Evolutionary conservation across 2,329 filamentous ascomycete species (phyloP), one percentile per base, ranked within the genome.

Genomic region (Verticillium albo-atrum): DNA sequence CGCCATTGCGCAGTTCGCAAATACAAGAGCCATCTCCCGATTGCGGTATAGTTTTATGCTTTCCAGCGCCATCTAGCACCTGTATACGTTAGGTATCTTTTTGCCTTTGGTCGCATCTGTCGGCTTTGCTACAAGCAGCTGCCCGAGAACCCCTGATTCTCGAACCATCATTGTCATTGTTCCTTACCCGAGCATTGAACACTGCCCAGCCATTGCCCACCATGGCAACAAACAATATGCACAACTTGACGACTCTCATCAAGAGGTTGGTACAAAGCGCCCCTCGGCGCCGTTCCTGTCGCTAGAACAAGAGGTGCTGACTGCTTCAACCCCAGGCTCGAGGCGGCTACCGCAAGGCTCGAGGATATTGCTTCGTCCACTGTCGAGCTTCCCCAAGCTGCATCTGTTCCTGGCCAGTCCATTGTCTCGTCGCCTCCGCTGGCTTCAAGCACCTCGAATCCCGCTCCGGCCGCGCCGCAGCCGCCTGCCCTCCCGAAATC

Each of bases 241-340:
- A 98, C 78, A 98, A 97, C 74, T 80, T 99, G 64, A 96, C 92
- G 35, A 99, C 95, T 58, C 86, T 99, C 70, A 97, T 99, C 80
- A 99, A 99, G 85, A 88, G 95, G 95, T 98, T 85, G 68, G 85
- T 77, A 47, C 61, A 54, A 20, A 25, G 23, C 17, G 10, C 14
- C 5, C n/a, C n/a, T 20, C 25, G n/a, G 7, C 42, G 37, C 14
- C n/a, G 12, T 7, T 23, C 30, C n/a, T 14, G 7, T 28, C 58
- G 26, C 57, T 55, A 59, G 62, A 3, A 53, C 25, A 5, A 9
- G 25, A 53, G 14, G 4, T 14, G 23, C 51, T 27, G 9, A 53
- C 25, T 15, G 4, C 17, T 20, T 53, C 25, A 28, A 5, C n/a
- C 17, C 25, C 73, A 99, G 95, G 78, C 90, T 99, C 68, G 95